phyloP scores from a whole-genome alignment of 371 early-diverging fungal species.

The Coelomomyces lativittatus region DNA sequence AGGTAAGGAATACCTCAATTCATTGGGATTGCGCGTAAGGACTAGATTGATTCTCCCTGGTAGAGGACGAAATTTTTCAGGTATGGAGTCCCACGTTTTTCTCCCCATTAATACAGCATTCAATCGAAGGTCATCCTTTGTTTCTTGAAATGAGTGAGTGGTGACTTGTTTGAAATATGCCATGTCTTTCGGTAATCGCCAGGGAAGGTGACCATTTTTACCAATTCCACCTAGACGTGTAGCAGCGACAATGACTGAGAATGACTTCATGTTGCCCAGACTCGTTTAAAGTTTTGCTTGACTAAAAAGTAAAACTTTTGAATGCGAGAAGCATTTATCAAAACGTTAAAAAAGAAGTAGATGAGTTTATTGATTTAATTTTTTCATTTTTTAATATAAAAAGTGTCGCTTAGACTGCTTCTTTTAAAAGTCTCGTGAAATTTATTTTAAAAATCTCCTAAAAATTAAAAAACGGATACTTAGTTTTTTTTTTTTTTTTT shows the following conservation, averaged over 20 bases:
- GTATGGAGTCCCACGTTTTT: constrained; percentile 73
- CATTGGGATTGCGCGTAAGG: constrained; percentile 41
- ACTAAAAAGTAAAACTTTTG: no score
- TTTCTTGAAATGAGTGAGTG: constrained; percentile 3
- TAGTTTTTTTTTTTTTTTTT: no score
- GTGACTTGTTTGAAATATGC: constrained; percentile 59
- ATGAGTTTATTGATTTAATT: no score
- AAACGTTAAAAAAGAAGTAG: no score
- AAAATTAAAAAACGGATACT: no score
- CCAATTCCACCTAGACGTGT: constrained; percentile 63
- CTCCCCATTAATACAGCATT: constrained; percentile 81
- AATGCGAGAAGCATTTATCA: no score
- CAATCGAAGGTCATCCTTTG: constrained; percentile 1
- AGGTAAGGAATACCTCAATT: constrained; percentile 16
- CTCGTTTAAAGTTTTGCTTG: no score
- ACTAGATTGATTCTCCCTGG: constrained; percentile 58
- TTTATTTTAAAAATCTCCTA: no score
- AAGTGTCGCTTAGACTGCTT: no score
- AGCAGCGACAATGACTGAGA: constrained; percentile 51
- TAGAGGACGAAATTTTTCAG: constrained; percentile 54
- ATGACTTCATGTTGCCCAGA: no score
- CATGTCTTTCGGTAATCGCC: constrained; percentile 72
- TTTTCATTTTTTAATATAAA: no score
- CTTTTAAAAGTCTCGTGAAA: no score
- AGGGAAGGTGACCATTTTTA: constrained; percentile 46